These are phyloP conservation scores for Euphorbia pulcherrima DNA, from an alignment of 345 rosid genomes.

Conservation along the genomic window DNA sequence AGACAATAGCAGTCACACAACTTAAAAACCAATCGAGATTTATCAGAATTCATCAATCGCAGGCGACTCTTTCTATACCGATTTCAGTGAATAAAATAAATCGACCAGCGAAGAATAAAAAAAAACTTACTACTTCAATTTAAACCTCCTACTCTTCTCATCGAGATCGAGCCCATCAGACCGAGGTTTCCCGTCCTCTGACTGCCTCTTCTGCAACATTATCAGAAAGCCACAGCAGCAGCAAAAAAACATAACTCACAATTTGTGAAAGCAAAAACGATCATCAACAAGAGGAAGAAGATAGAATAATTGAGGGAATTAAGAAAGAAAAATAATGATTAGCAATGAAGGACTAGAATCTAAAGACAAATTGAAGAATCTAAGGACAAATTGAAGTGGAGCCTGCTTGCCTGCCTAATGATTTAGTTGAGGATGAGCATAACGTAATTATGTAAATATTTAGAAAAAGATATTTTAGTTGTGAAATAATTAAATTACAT, in stretches of 20 bases:
- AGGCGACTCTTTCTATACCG: background rate
- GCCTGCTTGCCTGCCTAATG: too few relatives aligned
- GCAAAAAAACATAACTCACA: conserved; percentile 9
- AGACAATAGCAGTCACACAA: background rate
- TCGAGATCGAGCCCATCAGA: conserved; percentile 45
- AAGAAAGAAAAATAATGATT: conserved; percentile 1
- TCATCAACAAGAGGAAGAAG: conserved; percentile 8
- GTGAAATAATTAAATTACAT: too few relatives aligned
- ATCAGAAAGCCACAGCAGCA: conserved; percentile 17
- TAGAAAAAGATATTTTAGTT: too few relatives aligned
- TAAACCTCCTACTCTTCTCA: conserved; percentile 64
- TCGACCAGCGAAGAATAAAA: background rate
- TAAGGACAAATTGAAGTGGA: too few relatives aligned
- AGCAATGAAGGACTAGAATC: conserved; percentile 25
- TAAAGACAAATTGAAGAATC: conserved; percentile 25
- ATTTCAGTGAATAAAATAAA: background rate
- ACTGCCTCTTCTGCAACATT: conserved; percentile 90
- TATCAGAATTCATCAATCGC: conserved; percentile 7
- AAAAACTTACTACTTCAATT: conserved; percentile 48
- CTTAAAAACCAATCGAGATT: too few relatives aligned
- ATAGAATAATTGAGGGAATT: too few relatives aligned
- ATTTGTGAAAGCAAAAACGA: conserved; percentile 9
- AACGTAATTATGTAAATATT: too few relatives aligned
- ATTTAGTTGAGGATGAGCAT: too few relatives aligned
- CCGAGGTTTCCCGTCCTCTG: conserved; percentile 60